Evolutionary conservation across 371 early-diverging fungal species (phyloP).

Genomic region (Phascolomyces articulosus): DNA sequence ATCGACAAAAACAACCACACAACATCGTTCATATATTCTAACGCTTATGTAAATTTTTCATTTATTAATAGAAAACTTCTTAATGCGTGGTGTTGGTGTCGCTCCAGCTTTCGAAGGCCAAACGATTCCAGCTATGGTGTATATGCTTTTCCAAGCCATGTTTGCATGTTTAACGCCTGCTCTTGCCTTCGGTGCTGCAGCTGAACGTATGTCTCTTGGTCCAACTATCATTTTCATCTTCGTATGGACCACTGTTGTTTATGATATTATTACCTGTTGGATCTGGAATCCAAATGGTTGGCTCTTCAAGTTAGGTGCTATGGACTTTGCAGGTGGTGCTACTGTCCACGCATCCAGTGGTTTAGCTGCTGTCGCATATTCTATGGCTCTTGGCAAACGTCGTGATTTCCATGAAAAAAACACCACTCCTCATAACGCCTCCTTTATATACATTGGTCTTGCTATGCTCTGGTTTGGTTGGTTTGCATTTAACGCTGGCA

Average conservation of each 20-base stretch:
- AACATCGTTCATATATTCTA: no score
- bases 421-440: conserved; percentile 77
- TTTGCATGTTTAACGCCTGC: conserved; percentile 76
- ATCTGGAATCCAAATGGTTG: conserved; percentile 83
- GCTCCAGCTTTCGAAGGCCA: conserved; percentile 50
- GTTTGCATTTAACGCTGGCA: conserved; percentile 45
- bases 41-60: neutral
- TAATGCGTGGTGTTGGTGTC: conserved; percentile 46
- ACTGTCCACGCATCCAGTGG: conserved; percentile 89
- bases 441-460: conserved; percentile 79
- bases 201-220: conserved; percentile 80
- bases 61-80: conserved; percentile 29
- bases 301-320: conserved; percentile 67
- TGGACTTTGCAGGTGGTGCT: conserved; percentile 87
- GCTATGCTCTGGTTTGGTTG: conserved; percentile 77
- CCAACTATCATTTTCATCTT: conserved; percentile 82
- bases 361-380: conserved; percentile 81
- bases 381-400: conserved; percentile 76
- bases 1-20: no score
- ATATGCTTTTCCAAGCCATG: conserved; percentile 75
- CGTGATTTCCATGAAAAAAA: conserved; percentile 65
- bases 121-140: conserved; percentile 62
- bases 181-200: conserved; percentile 82
- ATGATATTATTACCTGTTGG: conserved; percentile 83
- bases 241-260: conserved; percentile 83